Conservation (phyloP, 192 early-diverging fungal genomes). For the Coemansia sp. region DNA sequence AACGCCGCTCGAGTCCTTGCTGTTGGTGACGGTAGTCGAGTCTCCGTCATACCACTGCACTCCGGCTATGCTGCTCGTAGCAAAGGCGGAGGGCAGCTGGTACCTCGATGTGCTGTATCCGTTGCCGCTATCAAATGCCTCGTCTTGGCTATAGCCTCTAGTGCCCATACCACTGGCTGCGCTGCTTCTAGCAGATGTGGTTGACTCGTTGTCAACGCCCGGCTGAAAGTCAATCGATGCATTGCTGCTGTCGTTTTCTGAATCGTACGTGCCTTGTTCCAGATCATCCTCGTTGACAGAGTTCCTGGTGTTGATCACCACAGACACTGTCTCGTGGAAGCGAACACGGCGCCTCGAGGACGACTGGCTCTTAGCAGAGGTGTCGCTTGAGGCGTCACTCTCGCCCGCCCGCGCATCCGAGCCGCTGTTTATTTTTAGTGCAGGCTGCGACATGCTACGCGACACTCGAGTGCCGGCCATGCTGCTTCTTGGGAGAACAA, state of each 20-base stretch:
- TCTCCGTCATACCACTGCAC: slow-evolving; percentile 11
- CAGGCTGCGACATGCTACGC: slow-evolving; percentile 13
- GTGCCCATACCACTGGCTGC: not conserved
- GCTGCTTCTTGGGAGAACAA: not conserved
- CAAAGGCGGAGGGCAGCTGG: slow-evolving; percentile 14
- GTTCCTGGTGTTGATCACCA: slow-evolving; percentile 35
- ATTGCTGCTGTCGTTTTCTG: slow-evolving; percentile 46
- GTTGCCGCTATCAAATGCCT: slow-evolving; percentile 34
- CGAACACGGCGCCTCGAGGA: slow-evolving; percentile 46
- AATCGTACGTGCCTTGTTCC: slow-evolving; percentile 13
- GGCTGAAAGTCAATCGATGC: slow-evolving; percentile 17
- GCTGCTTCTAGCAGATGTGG: not conserved
- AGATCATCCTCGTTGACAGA: slow-evolving; percentile 18
- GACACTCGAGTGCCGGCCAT: not conserved
- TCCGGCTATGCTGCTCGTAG: not conserved
- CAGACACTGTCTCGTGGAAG: slow-evolving; percentile 48
- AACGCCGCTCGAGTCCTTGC: slow-evolving; percentile 17
- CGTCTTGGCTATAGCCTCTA: slow-evolving; percentile 11
- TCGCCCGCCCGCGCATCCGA: not conserved
- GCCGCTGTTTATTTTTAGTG: not conserved
- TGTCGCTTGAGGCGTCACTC: slow-evolving; percentile 35
- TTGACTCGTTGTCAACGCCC: not conserved
- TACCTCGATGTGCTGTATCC: slow-evolving; percentile 20
- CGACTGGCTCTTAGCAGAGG: slow-evolving; percentile 38
- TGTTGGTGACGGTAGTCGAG: slow-evolving; percentile 6